Base-by-base conservation (phyloP, 2,329 filamentous ascomycete species). In the Paecilomyces sp. region DNA sequence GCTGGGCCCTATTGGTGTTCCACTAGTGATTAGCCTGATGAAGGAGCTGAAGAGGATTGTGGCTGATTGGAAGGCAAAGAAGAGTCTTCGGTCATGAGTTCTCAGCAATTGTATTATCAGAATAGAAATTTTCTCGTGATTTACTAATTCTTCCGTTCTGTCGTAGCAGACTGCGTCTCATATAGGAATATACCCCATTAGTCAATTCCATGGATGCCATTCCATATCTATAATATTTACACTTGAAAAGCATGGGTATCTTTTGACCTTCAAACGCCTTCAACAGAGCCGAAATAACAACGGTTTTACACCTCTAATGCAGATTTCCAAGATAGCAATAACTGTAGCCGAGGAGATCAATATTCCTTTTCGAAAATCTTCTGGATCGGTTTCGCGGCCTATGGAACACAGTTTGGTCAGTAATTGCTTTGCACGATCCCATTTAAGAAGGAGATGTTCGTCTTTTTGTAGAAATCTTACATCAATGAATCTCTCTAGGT, bases 401-500 rank as follows among this genome's bases (percentile, higher is more conserved):
- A 64, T 22, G 41, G 60, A 9, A 54, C 24, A 57, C 58, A 54
- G 65, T 66, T 64, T 47, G 62, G 52, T 55, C 52, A 55, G 24
- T 34, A 3, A 34, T 15, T 13, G 25, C 51, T 15, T 28, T 3
- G 25, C 25, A 28, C 25, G 6, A 28, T 28, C 3, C 25, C 25
- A 28, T 28, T 28, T 28, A 6, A 28, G 6, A 28, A 6, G 25
- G 6, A 28, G 3, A 28, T 28, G 25, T 51, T 62, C 61, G 52
- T 57, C 65, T 22, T 22, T 22, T 1, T 22, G 55, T 55, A 31
- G 24, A 34, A 50, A 15, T 78, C 88, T 70, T 70, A 91, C 90
- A 75, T 95, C 91, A 68, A 96, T 93, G 71, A 96, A 96, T 69
- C 90, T 92, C 77, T 97, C 94, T 60, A 97, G 79, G 74, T 96